Base-by-base conservation (phyloP, 2,329 filamentous ascomycete genomes). In the Aspergillus spinulosporus region DNA sequence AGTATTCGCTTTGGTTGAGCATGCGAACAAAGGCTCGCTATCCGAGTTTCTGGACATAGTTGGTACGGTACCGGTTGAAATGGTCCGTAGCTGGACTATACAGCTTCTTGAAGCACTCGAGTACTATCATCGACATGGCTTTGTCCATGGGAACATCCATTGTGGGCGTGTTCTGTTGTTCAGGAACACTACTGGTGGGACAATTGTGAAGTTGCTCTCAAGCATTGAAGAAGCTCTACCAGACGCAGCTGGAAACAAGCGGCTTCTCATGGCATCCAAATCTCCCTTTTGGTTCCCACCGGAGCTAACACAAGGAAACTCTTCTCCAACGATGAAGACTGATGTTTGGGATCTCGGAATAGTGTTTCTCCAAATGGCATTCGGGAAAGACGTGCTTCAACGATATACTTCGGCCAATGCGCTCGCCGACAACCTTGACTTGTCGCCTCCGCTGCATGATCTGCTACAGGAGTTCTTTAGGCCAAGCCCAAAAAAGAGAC, bases 331-430 rank as follows among this genome's bases (percentile, higher is more conserved):
- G 80, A 88, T 75, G 66, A 96, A 96, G 71, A 90, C 91, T 0
- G 94, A 97, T 70, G 84, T 97, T 6, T 99, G 94, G 94, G 90
- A 97, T 63, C 86, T 99, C 66, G 94, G 94, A 3, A 85, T 97
- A 31, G 84, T 97, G 4, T 89, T 97, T 64, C 74, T 96, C 39
- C 93, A 99, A 71, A 97, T 97, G 91, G 83, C 94, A 3, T 93
- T 97, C 70, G 94, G 94, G 2, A 80, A 91, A 34, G 85, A 91
- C 62, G 84, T 91, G 5, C 80, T 88, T 14, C 82, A 88, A 58
- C 88, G 87, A 57, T 93, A 94, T 71, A 86, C 87, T 12, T 95
- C 91, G 0, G 92, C 93, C 1, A 84, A 83, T 55, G 84, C 85
- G 43, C 75, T 96, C 50, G 86, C 90, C 69, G 85, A 88, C 9